phyloP scores from a whole-genome alignment of 2,329 filamentous ascomycete genomes.

The Grosmannia serpens region DNA sequence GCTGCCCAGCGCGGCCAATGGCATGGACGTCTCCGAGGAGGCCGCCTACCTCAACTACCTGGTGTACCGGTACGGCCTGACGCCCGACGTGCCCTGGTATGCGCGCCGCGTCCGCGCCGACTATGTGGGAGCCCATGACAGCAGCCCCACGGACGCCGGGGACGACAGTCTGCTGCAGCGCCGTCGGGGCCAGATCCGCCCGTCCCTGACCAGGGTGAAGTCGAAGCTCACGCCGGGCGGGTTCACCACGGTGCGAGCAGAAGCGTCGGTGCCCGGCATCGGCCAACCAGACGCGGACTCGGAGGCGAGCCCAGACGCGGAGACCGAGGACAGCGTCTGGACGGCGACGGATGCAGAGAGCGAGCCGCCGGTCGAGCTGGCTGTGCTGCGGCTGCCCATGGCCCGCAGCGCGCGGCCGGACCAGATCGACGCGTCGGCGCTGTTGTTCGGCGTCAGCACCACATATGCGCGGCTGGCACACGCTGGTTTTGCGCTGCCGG shows the following conservation, averaged over 20 bases:
- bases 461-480: slow-evolving; percentile 28
- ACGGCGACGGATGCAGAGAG: slow-evolving; percentile 9
- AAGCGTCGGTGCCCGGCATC: not conserved
- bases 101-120: slow-evolving; percentile 12
- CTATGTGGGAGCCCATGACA: not conserved
- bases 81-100: slow-evolving; percentile 14
- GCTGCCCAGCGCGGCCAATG: not conserved
- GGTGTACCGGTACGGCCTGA: slow-evolving; percentile 15
- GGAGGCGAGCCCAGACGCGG: not conserved
- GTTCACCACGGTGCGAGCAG: not conserved
- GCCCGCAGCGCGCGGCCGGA: slow-evolving; percentile 18
- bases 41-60: slow-evolving; percentile 15
- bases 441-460: slow-evolving; percentile 32
- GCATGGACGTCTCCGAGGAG: slow-evolving; percentile 2
- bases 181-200: not conserved
- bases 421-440: slow-evolving; percentile 25
- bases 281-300: not conserved
- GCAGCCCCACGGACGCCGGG: not conserved
- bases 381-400: slow-evolving; percentile 22
- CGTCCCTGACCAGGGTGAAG: slow-evolving; percentile 13
- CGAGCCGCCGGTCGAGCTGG: slow-evolving; percentile 5
- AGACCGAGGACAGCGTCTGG: not conserved
- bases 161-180: not conserved
- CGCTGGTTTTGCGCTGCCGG: slow-evolving; percentile 26
- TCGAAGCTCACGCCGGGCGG: slow-evolving; percentile 7